phyloP scores from a whole-genome alignment of 495 filamentous ascomycete species.

The Aspergillus affinis region DNA sequence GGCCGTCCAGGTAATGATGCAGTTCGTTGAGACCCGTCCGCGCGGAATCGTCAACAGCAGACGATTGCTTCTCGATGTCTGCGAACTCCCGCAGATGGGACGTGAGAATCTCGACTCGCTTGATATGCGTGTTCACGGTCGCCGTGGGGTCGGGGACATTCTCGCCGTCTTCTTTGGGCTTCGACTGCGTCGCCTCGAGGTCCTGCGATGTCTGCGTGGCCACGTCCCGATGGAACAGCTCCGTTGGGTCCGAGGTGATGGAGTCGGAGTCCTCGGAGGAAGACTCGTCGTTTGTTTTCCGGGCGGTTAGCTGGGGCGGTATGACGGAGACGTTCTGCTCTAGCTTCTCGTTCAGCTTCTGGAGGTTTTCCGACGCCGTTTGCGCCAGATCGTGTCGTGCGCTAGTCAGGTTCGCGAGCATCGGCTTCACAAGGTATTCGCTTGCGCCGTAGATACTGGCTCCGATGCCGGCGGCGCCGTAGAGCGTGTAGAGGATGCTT shows the following conservation, averaged over 20 bases:
- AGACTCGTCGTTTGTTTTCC: conserved; percentile 22
- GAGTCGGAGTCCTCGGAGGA: conserved; percentile 40
- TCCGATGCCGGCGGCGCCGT: conserved; percentile 69
- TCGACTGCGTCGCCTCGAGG: conserved; percentile 17
- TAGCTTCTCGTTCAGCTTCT: conserved; percentile 72
- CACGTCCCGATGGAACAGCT: conserved; percentile 88
- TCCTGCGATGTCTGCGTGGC: conserved; percentile 68
- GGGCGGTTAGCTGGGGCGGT: conserved; percentile 44
- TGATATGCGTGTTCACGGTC: conserved; percentile 39
- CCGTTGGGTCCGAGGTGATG: conserved; percentile 65
- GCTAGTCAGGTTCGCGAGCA: conserved; percentile 70
- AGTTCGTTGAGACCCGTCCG: conserved; percentile 45
- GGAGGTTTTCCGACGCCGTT: conserved; percentile 63
- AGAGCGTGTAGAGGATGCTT: conserved; percentile 73
- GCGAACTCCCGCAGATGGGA: conserved; percentile 55
- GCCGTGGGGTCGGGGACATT: conserved; percentile 23
- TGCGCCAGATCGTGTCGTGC: conserved; percentile 80
- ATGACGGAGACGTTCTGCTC: conserved; percentile 64
- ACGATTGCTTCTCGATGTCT: conserved; percentile 46
- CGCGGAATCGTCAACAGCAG: conserved; percentile 45
- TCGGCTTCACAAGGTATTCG: conserved; percentile 78
- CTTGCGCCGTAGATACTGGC: conserved; percentile 76
- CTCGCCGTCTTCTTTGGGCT: conserved; percentile 11
- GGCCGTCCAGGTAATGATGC: conserved; percentile 49
- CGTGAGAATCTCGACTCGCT: conserved; percentile 45